Evolutionary conservation across 73 alveolate species (phyloP).

Genomic region (Blepharisma stoltei): DNA sequence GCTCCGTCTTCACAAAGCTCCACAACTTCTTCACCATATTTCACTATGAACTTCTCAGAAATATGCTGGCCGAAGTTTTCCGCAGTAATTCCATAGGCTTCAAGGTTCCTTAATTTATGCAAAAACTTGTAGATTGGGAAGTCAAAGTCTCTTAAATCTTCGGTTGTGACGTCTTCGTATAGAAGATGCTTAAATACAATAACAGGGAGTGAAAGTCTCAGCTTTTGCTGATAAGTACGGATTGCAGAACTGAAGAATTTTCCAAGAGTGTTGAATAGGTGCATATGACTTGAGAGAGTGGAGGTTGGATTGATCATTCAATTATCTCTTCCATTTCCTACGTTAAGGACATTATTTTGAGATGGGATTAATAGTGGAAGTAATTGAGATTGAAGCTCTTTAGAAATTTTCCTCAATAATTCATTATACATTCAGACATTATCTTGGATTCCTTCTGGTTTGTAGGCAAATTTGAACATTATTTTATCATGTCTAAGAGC

Average conservation of each 20-base stretch:
- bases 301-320: constrained; percentile 87
- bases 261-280: constrained; percentile 79
- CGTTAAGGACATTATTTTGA: constrained; percentile 68
- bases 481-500: constrained; percentile 38
- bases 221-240: constrained; percentile 62
- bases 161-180: constrained; percentile 53
- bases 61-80: constrained; percentile 31
- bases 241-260: constrained; percentile 76
- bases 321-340: constrained; percentile 75
- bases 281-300: constrained; percentile 48
- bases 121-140: constrained; percentile 56
- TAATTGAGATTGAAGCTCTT: constrained; percentile 75
- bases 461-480: constrained; percentile 56
- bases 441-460: constrained; percentile 79
- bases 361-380: constrained; percentile 77
- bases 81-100: constrained; percentile 37
- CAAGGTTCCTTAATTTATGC: constrained; percentile 51
- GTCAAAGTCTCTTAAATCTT: constrained; percentile 72
- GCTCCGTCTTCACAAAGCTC: constrained; percentile 68
- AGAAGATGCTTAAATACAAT: constrained; percentile 81
- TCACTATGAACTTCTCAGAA: constrained; percentile 63
- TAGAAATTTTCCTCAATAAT: constrained; percentile 58
- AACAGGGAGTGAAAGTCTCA: constrained; percentile 76
- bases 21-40: constrained; percentile 63
- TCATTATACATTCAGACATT: constrained; percentile 82